phyloP scores from a whole-genome alignment of 106 monocot species.

The Hemerocallis citrina region DNA sequence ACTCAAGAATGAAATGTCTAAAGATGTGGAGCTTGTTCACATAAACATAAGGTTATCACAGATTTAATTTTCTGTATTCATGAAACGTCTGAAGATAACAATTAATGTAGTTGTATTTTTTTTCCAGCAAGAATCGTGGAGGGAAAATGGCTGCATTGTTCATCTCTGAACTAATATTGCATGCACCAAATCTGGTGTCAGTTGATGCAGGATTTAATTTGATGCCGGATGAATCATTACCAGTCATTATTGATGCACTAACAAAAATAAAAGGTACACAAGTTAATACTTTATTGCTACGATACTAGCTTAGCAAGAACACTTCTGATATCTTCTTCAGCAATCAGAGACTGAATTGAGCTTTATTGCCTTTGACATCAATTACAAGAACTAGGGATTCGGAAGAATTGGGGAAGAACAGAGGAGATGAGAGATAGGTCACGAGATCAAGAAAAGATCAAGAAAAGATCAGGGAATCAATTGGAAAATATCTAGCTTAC shows the following conservation, averaged over 20 bases:
- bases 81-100: neutral
- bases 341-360: too few relatives aligned
- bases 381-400: too few relatives aligned
- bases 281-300: too few relatives aligned
- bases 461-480: too few relatives aligned
- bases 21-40: slow-evolving; percentile 26
- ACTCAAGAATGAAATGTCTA: slow-evolving; percentile 44
- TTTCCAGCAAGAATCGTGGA: slow-evolving; percentile 75
- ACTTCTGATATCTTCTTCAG: too few relatives aligned
- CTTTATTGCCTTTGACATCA: too few relatives aligned
- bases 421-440: too few relatives aligned
- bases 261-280: slow-evolving; percentile 38
- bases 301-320: too few relatives aligned
- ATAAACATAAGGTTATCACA: slow-evolving; percentile 74
- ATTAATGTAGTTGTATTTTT: neutral
- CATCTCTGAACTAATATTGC: slow-evolving; percentile 36
- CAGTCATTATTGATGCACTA: slow-evolving; percentile 46
- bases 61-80: neutral
- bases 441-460: too few relatives aligned
- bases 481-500: too few relatives aligned
- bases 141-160: slow-evolving; percentile 51
- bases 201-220: slow-evolving; percentile 66
- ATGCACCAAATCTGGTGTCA: slow-evolving; percentile 41
- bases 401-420: too few relatives aligned
- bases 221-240: slow-evolving; percentile 58